phyloP scores from a whole-genome alignment of 1,284 basidiomycete species.

The Caloboletus firmus region DNA sequence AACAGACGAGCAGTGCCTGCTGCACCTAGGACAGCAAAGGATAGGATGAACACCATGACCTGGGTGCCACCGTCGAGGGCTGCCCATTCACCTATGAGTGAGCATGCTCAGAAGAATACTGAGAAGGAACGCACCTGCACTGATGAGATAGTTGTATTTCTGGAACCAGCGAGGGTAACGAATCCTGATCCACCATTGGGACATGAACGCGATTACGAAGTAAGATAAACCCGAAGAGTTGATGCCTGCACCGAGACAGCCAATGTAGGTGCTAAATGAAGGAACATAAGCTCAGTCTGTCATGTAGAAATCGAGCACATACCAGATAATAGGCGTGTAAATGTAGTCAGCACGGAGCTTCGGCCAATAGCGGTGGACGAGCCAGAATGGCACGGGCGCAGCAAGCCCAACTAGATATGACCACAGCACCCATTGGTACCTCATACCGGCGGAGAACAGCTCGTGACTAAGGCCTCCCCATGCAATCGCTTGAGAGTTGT shows the following conservation, averaged over 20 bases:
- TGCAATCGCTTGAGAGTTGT: conserved; percentile 64
- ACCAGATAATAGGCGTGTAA: conserved; percentile 49
- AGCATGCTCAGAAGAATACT: background rate
- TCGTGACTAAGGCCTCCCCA: conserved; percentile 64
- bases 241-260: conserved; percentile 47
- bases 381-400: conserved; percentile 57
- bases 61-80: conserved; percentile 65
- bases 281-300: background rate
- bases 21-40: conserved; percentile 72
- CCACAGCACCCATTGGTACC: conserved; percentile 59
- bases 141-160: conserved; percentile 50
- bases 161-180: conserved; percentile 57
- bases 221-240: conserved; percentile 41
- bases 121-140: conserved; percentile 38
- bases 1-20: conserved; percentile 55
- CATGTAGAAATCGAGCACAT: background rate
- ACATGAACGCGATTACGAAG: conserved; percentile 51
- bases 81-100: no score
- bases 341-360: conserved; percentile 44
- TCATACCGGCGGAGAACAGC: conserved; percentile 53
- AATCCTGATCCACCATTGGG: conserved; percentile 58
- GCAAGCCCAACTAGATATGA: conserved; percentile 55
- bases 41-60: conserved; percentile 69
- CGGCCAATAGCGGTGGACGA: conserved; percentile 45
- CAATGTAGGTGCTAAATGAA: conserved; percentile 36